Evolutionary conservation across 208 protist species (phyloP).

Genomic region (Trypanosoma brucei): DNA sequence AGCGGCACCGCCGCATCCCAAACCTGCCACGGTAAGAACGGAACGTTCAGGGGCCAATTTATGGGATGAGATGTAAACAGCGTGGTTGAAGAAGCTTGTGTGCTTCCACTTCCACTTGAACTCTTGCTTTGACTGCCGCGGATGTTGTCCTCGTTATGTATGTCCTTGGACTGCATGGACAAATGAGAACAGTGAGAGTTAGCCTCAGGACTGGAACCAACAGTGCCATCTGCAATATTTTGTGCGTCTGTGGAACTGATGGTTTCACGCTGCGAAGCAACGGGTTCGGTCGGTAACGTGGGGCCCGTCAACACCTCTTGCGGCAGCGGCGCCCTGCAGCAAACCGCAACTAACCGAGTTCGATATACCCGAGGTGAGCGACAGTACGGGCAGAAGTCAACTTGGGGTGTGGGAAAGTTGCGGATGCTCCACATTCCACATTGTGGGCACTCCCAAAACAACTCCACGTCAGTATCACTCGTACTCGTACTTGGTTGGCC

Average conservation of each 20-base stretch:
- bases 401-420: slow-evolving; percentile 18
- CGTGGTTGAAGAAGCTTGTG: too few species aligned
- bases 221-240: too few species aligned
- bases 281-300: not conserved
- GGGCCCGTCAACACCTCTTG: slow-evolving; percentile 11
- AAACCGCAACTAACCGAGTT: slow-evolving; percentile 30
- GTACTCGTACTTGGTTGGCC: too few species aligned
- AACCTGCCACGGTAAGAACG: slow-evolving; percentile 84
- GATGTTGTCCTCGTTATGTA: too few species aligned
- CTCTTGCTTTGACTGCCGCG: not conserved
- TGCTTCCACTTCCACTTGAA: not conserved
- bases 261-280: not conserved
- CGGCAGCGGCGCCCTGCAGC: slow-evolving; percentile 20
- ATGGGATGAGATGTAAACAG: slow-evolving; percentile 35
- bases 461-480: slow-evolving; percentile 17
- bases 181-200: too few species aligned
- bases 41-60: slow-evolving; percentile 82
- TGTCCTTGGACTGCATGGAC: too few species aligned
- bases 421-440: slow-evolving; percentile 67
- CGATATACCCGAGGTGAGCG: slow-evolving; percentile 49
- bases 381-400: slow-evolving; percentile 46
- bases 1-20: slow-evolving; percentile 80
- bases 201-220: too few species aligned
- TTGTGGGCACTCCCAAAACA: slow-evolving; percentile 83
- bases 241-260: too few species aligned